phyloP scores from a whole-genome alignment of 768 basidiomycete species.

The Pleurotus pulmonarius region DNA sequence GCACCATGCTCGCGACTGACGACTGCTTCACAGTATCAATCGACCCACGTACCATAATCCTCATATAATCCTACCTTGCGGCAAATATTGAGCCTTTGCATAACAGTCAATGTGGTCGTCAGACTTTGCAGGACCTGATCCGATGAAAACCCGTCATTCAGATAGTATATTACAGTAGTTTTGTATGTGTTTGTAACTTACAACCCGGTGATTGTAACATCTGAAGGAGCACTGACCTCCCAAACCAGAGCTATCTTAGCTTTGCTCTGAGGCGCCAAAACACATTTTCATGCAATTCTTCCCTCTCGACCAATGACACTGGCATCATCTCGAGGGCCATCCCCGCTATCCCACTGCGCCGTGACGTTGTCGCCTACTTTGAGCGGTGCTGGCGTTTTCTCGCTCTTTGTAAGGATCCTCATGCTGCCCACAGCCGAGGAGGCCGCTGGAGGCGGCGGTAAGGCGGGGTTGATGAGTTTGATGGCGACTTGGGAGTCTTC shows the following conservation, averaged over 20 bases:
- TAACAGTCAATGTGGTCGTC: too few species aligned
- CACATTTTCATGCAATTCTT: constrained; percentile 31
- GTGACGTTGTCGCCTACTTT: constrained; percentile 19
- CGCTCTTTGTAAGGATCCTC: background rate
- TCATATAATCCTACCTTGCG: too few species aligned
- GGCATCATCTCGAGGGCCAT: constrained; percentile 17
- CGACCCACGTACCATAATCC: too few species aligned
- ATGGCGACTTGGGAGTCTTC: background rate
- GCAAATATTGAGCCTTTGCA: too few species aligned
- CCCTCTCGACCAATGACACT: constrained; percentile 28
- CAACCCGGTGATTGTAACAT: constrained; percentile 17
- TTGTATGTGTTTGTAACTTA: constrained; percentile 2
- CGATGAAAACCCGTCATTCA: too few species aligned
- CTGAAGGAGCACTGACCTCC: constrained; percentile 27
- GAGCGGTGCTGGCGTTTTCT: constrained; percentile 10
- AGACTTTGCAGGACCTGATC: too few species aligned
- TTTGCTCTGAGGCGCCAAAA: constrained; percentile 25
- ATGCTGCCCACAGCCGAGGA: background rate
- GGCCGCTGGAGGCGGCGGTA: background rate
- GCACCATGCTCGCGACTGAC: too few species aligned
- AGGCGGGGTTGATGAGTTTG: background rate
- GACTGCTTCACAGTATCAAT: too few species aligned
- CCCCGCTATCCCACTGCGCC: constrained; percentile 29
- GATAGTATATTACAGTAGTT: too few species aligned
- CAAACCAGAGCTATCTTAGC: constrained; percentile 26